Conservation (phyloP, 768 basidiomycete species). For the Tricholomella constricta region DNA sequence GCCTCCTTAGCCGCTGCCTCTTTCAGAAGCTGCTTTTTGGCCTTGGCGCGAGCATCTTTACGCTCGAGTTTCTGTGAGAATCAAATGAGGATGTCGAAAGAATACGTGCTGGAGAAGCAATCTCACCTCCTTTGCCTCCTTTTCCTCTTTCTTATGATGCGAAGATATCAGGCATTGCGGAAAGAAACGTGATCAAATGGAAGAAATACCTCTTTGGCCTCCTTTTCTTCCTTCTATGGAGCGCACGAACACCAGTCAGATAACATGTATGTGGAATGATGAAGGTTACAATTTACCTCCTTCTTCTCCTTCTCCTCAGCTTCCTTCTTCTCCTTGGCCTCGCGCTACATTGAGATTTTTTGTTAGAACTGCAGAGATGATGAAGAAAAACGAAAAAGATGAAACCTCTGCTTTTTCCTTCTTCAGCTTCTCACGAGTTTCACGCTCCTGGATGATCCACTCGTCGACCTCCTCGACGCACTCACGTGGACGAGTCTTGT, state of each 20-base stretch:
- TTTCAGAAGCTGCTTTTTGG: conserved; percentile 41
- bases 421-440: conserved; percentile 83
- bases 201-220: conserved; percentile 43
- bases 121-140: conserved; percentile 57
- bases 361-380: conserved; percentile 15
- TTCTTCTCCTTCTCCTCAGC: conserved; percentile 63
- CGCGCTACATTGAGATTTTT: conserved; percentile 50
- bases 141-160: conserved; percentile 48
- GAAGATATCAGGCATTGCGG: neutral
- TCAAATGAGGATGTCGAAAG: neutral
- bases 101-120: conserved; percentile 1
- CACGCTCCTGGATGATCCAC: conserved; percentile 81
- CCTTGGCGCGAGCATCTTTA: conserved; percentile 56
- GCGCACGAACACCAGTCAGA: conserved; percentile 5
- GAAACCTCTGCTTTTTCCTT: conserved; percentile 67
- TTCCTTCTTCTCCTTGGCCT: conserved; percentile 81
- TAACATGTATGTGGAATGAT: neutral
- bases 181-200: conserved; percentile 7
- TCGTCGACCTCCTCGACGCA: conserved; percentile 78
- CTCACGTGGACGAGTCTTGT: conserved; percentile 87
- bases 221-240: conserved; percentile 51
- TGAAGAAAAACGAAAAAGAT: conserved; percentile 15
- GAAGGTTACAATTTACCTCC: conserved; percentile 34
- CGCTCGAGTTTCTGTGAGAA: conserved; percentile 51
- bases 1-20: conserved; percentile 29